Evolutionary conservation across 1,284 basidiomycete species (phyloP).

Genomic region (Ceratobasidium sp.): DNA sequence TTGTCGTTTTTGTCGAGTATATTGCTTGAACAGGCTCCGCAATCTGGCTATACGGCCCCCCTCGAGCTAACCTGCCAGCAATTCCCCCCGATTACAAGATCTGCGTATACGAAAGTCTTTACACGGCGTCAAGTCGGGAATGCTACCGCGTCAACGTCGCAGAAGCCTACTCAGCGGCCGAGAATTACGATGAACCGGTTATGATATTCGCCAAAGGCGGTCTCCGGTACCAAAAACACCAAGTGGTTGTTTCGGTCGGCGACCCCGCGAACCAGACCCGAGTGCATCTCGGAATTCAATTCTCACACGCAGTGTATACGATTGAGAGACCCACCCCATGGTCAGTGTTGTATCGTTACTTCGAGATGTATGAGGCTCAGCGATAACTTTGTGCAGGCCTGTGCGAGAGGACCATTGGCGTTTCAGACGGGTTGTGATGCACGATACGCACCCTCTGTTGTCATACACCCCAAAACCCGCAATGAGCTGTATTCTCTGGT

Average conservation of each 20-base stretch:
- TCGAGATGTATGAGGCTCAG: background rate
- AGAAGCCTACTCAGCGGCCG: background rate
- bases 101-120: background rate
- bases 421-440: conserved; percentile 22
- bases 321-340: conserved; percentile 16
- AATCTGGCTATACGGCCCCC: conserved; percentile 25
- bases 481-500: background rate
- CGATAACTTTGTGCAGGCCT: background rate
- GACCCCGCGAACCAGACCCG: conserved; percentile 5
- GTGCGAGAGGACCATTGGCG: conserved; percentile 25
- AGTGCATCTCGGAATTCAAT: conserved; percentile 1
- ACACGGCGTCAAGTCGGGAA: background rate
- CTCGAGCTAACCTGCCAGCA: conserved; percentile 3
- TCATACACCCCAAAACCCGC: background rate
- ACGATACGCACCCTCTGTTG: conserved; percentile 18
- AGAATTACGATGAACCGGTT: conserved; percentile 4
- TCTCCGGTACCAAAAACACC: conserved; percentile 5
- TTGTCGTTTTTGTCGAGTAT: background rate
- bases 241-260: conserved; percentile 20
- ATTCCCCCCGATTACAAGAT: conserved; percentile 23
- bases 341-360: background rate
- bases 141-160: conserved; percentile 23
- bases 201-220: conserved; percentile 21
- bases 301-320: conserved; percentile 18
- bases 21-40: conserved; percentile 2